Base-by-base conservation (phyloP, 2,329 filamentous ascomycete genomes). In the Colletotrichum coccodes region DNA sequence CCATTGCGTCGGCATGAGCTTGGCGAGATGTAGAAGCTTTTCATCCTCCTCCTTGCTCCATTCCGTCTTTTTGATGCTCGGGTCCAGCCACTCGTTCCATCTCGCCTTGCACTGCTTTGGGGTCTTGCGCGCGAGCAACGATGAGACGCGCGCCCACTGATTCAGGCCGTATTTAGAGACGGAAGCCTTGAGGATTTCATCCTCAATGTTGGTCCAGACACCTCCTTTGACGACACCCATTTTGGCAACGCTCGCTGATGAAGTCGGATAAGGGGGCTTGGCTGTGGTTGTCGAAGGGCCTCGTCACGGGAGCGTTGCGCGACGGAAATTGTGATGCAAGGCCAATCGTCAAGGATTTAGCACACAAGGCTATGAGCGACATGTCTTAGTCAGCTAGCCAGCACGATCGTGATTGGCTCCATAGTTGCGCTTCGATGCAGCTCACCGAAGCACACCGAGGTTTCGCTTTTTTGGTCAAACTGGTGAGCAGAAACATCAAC, bases 11-110 rank as follows among this genome's bases (percentile, higher is more conserved):
- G 96, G 96, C 92, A 99, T 97, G 83, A 99, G 87, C 87, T 98
- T 99, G 71, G 96, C 96, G 76, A 99, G 87, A 77, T 98, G 96
- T 75, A 99, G 83, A 70, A 99, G 87, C 84, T 97, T 98, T 85
- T 99, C 96, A 80, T 99, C 96, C 80, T 99, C 96, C 81, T 99
- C 96, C 77, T 96, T 93, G 79, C 94, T 97, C 95, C 96, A 99
- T 84, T 99, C 96, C 75, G 97, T 96, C 86, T 99, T 99, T 77
- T 95, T 93, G 84, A 99, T 98, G 78, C 93, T 94, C 23, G 96
- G 96, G 78, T 99, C 96, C 73, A 99, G 89, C 95, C 96, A 99
- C 87, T 99, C 95, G 79, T 92, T 91, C 96, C 96, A 99, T 84
- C 96, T 89, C 70, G 96, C 95, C 84, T 99, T 99, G 90, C 96